Conservation (phyloP, 768 basidiomycete species). For the Paxillus rubicundulus region DNA sequence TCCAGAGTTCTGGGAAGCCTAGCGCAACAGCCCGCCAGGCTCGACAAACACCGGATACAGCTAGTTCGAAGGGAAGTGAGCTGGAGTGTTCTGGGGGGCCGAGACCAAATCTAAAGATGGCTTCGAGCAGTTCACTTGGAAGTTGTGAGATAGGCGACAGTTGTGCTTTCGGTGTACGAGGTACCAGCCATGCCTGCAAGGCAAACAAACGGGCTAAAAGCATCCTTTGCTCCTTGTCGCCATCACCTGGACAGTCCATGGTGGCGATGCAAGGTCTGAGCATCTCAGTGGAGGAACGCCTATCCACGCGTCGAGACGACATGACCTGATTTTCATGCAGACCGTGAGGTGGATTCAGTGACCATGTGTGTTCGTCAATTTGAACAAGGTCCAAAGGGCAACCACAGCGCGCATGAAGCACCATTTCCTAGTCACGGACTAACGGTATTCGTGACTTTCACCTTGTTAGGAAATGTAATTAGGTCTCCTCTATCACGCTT, state of each 20-base stretch:
- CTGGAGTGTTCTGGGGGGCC: neutral
- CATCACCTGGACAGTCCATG: neutral
- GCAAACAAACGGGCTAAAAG: neutral
- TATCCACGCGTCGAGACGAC: neutral
- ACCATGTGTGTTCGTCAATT: too few relatives aligned
- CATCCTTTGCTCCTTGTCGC: neutral
- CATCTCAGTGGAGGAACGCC: neutral
- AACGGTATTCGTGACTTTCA: too few relatives aligned
- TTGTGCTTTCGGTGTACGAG: neutral
- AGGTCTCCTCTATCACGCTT: too few relatives aligned
- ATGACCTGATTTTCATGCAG: neutral
- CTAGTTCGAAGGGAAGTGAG: conserved; percentile 1
- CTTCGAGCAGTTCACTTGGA: conserved; percentile 18
- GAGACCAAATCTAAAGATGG: conserved; percentile 10
- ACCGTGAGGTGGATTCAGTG: too few relatives aligned
- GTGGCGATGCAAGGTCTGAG: neutral
- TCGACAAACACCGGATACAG: conserved; percentile 12
- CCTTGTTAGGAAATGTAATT: too few relatives aligned
- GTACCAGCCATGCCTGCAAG: neutral
- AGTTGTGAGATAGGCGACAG: conserved; percentile 18
- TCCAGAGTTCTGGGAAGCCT: conserved; percentile 9
- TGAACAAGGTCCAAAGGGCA: too few relatives aligned
- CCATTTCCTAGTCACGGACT: too few relatives aligned
- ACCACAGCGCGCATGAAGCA: too few relatives aligned
- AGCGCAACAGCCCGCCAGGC: conserved; percentile 10